Base-by-base conservation (phyloP, 2,329 filamentous ascomycete species). In the Cercospora beticola region DNA sequence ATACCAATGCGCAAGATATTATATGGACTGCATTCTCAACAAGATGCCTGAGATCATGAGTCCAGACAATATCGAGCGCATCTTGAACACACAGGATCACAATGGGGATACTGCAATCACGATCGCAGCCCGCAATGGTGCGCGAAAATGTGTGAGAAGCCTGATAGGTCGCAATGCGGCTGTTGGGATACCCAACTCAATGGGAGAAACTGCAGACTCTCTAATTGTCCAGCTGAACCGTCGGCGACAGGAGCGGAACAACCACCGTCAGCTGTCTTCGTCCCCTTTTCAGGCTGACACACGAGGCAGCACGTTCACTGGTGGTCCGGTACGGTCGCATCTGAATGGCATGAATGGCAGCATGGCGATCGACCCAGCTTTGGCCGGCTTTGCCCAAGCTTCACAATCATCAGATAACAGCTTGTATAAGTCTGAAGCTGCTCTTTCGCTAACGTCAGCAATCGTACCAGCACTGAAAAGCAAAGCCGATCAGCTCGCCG, bases 21-120 rank as follows among this genome's bases (percentile, higher is more conserved):
- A 99, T 80, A 87, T 97, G 33, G 94, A 98, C 79, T 91, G 91
- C 72, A 90, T 98, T 70, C 85, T 98, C 65, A 94, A 96, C 79
- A 93, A 91, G 78, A 87, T 99, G 69, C 88, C 90, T 70, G 92
- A 96, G 75, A 88, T 89, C 0, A 88, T 92, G 73, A 88, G 92
- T 5, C 90, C 90, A 8, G 88, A 90, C 66, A 89, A 92, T 66
- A 88, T 98, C 59, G 92, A 93, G 69, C 84, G 88, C 59, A 82
- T 98, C 10, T 83, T 99, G 10, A 93, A 97, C 74, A 86, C 89
- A 8, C 92, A 93, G 76, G 94, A 99, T 78, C 84, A 89, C 30
- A 90, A 93, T 49, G 94, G 94, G 49, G 96, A 99, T 78, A 98
- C 95, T 0, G 94, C 95, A 0, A 93, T 94, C 9, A 89, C 93